Evolutionary conservation across 805 yeast genomes (phyloP).

Genomic region (Monosporozyma solicola): DNA sequence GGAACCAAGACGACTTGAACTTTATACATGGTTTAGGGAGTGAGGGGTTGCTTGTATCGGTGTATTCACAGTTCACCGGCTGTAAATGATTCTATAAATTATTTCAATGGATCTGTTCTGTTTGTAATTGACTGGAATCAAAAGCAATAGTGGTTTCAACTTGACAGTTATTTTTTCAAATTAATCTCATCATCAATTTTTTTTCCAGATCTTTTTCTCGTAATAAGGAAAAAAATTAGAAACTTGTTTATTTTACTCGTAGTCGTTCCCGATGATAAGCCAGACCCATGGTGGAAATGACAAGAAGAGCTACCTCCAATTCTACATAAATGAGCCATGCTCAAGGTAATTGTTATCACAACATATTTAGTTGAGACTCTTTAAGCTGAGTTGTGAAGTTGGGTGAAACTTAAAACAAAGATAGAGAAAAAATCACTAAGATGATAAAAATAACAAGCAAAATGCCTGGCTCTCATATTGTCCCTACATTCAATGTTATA

Average conservation of each 20-base stretch:
- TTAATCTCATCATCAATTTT: background rate
- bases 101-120: background rate
- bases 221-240: background rate
- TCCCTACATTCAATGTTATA: background rate
- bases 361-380: no score
- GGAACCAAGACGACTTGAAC: conserved; percentile 39
- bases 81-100: background rate
- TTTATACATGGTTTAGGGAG: conserved; percentile 30
- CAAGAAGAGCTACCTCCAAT: background rate
- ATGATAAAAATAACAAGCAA: no score
- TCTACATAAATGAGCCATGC: background rate
- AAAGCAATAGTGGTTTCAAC: background rate
- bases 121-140: background rate
- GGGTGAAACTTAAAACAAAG: no score
- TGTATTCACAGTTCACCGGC: background rate
- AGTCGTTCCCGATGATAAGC: background rate
- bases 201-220: background rate
- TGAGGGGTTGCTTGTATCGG: background rate
- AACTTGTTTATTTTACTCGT: background rate
- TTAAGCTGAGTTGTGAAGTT: no score
- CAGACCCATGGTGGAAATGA: background rate
- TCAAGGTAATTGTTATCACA: background rate
- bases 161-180: background rate
- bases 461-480: background rate
- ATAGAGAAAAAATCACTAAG: no score